Conservation (phyloP, 139 green algal species). For the Chlorella vulgaris region DNA sequence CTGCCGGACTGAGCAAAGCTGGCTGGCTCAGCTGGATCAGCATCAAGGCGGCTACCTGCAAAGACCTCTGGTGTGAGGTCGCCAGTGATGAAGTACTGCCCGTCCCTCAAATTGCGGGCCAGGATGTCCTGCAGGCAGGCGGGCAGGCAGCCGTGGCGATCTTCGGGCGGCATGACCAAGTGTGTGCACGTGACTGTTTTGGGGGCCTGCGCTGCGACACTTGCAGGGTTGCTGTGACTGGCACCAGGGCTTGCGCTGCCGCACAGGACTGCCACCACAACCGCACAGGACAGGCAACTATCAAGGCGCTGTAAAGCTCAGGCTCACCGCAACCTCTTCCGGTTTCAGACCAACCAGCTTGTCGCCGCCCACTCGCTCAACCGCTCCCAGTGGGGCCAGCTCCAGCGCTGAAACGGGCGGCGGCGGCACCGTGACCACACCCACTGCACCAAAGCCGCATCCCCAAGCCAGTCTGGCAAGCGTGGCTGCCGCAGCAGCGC, state of each 20-base stretch:
- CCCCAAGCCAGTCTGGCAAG: background rate
- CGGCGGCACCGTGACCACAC: background rate
- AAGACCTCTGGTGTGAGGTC: slow-evolving; percentile 70
- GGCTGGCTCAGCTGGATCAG: too few species aligned
- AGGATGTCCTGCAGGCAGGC: slow-evolving; percentile 63
- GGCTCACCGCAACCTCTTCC: slow-evolving; percentile 53
- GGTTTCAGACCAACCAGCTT: slow-evolving; percentile 48
- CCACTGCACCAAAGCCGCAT: background rate
- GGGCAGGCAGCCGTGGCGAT: too few species aligned
- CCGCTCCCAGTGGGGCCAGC: slow-evolving; percentile 54
- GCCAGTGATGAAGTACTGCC: slow-evolving; percentile 87
- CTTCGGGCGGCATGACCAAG: too few species aligned
- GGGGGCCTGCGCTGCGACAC: too few species aligned
- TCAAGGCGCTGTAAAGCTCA: too few species aligned
- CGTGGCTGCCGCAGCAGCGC: background rate
- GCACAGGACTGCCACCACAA: too few species aligned
- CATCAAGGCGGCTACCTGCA: too few species aligned
- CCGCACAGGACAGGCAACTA: too few species aligned
- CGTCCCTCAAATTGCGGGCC: slow-evolving; percentile 59
- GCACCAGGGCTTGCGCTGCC: too few species aligned
- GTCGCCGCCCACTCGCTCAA: slow-evolving; percentile 44
- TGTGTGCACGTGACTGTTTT: too few species aligned
- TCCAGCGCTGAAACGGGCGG: slow-evolving; percentile 42
- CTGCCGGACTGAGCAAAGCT: too few species aligned
- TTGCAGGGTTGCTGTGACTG: too few species aligned